These are phyloP conservation scores for Magnolia kwangsiensis DNA, from an alignment of 164 flowering plant species.

Conservation along the genomic window DNA sequence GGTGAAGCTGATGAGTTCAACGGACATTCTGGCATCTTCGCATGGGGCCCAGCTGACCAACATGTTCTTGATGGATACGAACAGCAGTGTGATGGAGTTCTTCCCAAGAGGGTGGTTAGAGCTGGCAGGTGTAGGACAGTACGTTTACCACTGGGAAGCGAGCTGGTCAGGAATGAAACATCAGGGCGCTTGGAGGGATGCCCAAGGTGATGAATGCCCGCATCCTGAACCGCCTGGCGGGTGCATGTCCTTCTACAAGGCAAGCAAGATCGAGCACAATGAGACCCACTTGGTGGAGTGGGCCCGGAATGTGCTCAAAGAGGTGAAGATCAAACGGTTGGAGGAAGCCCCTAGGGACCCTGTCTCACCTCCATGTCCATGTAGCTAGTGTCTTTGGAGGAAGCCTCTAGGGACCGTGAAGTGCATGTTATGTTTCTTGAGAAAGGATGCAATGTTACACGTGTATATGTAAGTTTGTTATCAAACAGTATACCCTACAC, in stretches of 20 bases:
- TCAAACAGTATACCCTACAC: no score
- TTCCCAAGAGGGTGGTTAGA: conserved; percentile 81
- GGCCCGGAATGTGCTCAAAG: conserved; percentile 44
- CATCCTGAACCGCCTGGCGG: conserved; percentile 44
- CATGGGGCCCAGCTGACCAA: conserved; percentile 74
- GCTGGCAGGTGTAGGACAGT: conserved; percentile 72
- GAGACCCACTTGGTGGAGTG: conserved; percentile 51
- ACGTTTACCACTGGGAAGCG: conserved; percentile 42
- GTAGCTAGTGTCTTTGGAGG: conserved; percentile 2
- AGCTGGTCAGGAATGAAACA: conserved; percentile 48
- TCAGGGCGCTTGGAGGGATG: conserved; percentile 75
- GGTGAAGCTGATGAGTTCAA: conserved; percentile 14
- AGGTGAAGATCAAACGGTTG: conserved; percentile 28
- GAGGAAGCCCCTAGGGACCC: not conserved
- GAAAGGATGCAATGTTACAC: not conserved
- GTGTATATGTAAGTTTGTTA: no score
- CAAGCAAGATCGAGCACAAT: conserved; percentile 50
- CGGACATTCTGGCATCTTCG: conserved; percentile 51
- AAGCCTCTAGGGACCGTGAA: no score
- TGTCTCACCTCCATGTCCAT: not conserved
- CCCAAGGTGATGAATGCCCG: conserved; percentile 43
- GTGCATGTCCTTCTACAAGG: conserved; percentile 54
- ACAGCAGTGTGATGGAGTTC: conserved; percentile 56
- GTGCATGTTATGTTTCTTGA: not conserved
- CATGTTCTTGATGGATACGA: conserved; percentile 44